Evolutionary conservation across 2,329 filamentous ascomycete species (phyloP).

Genomic region (Cladorrhinum sp.): DNA sequence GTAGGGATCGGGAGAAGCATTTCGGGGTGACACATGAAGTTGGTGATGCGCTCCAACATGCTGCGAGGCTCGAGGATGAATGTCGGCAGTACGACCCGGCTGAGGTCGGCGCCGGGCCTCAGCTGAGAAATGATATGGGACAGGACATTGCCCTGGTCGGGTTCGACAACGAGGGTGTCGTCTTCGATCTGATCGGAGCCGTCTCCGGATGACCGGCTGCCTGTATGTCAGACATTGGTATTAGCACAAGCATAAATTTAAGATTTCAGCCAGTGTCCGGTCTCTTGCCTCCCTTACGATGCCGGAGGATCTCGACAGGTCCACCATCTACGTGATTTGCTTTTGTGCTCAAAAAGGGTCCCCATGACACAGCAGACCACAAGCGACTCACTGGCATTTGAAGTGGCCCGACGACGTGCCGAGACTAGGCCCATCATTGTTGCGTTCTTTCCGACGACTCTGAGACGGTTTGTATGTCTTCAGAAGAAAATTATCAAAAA

Average conservation of each 20-base stretch:
- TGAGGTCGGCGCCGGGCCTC: constrained; percentile 90
- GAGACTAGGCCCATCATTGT: constrained; percentile 33
- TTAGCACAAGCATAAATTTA: constrained; percentile 7
- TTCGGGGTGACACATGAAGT: constrained; percentile 99
- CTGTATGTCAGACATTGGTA: constrained; percentile 45
- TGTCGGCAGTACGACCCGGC: constrained; percentile 88
- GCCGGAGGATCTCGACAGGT: constrained; percentile 20
- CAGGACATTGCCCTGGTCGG: constrained; percentile 89
- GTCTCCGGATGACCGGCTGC: constrained; percentile 56
- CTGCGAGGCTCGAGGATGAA: constrained; percentile 97
- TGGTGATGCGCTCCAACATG: constrained; percentile 98
- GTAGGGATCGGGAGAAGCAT: constrained; percentile 83
- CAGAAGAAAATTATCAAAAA: background rate
- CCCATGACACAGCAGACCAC: constrained; percentile 10
- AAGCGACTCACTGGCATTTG: constrained; percentile 35
- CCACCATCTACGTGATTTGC: constrained; percentile 14
- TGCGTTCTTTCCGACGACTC: background rate
- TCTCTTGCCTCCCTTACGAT: constrained; percentile 21
- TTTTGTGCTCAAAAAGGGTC: constrained; percentile 18
- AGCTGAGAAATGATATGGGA: constrained; percentile 97
- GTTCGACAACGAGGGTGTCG: constrained; percentile 80
- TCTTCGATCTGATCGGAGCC: constrained; percentile 56
- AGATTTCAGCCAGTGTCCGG: constrained; percentile 2
- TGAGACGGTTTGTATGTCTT: background rate
- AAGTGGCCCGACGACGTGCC: constrained; percentile 34